These are phyloP conservation scores for Cephaloascus fragrans DNA, from an alignment of 805 yeast species.

Conservation along the genomic window DNA sequence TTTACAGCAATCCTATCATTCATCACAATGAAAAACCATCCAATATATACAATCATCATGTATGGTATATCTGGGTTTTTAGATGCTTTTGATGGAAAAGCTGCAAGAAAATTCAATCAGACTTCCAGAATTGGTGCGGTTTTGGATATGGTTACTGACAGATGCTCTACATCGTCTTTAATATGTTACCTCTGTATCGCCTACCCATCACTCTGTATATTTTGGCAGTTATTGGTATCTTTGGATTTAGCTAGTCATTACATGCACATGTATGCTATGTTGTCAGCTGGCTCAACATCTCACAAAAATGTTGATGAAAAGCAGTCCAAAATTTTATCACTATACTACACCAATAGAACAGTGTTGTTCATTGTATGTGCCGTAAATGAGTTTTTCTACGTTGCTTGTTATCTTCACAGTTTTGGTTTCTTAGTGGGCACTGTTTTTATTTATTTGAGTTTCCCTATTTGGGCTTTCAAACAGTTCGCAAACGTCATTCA, in stretches of 20 bases:
- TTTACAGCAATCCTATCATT: slow-evolving; percentile 74
- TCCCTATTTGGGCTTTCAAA: slow-evolving; percentile 87
- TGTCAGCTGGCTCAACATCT: slow-evolving; percentile 65
- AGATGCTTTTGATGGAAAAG: slow-evolving; percentile 95
- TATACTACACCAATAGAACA: slow-evolving; percentile 78
- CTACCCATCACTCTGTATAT: slow-evolving; percentile 58
- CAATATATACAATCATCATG: slow-evolving; percentile 62
- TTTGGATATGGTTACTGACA: slow-evolving; percentile 96
- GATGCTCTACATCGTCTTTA: slow-evolving; percentile 93
- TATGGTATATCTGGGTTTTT: slow-evolving; percentile 84
- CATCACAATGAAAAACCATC: slow-evolving; percentile 75
- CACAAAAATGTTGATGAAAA: slow-evolving; percentile 78
- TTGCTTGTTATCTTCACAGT: slow-evolving; percentile 74
- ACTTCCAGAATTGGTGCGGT: slow-evolving; percentile 93
- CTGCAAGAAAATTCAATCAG: slow-evolving; percentile 84
- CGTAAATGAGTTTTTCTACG: slow-evolving; percentile 86
- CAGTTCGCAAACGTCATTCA: slow-evolving; percentile 87
- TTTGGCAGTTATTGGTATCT: slow-evolving; percentile 79
- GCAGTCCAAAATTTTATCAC: slow-evolving; percentile 60
- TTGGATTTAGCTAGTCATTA: slow-evolving; percentile 89
- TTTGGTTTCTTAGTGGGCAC: slow-evolving; percentile 62
- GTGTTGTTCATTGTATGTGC: slow-evolving; percentile 87
- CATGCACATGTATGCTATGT: slow-evolving; percentile 96
- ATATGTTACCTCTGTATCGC: slow-evolving; percentile 76
- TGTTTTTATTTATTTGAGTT: slow-evolving; percentile 43